Evolutionary conservation across 768 basidiomycete genomes (phyloP), one percentile per base, ranked within the genome.

Genomic region (Neoboletus magnificus): DNA sequence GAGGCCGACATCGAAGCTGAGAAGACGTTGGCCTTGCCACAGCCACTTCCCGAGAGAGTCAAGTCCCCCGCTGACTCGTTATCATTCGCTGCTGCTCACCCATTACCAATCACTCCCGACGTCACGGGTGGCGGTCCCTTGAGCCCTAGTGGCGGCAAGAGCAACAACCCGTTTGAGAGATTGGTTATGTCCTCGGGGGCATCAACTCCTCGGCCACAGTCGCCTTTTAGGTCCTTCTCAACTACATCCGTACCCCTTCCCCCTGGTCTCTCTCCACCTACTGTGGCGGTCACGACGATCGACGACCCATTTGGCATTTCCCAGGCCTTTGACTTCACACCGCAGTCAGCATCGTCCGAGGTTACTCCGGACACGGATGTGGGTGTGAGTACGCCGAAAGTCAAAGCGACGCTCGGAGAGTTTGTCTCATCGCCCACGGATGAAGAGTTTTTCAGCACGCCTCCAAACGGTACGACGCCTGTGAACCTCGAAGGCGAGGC

Each of bases 101-200:
- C 89, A 2, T 76, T 93, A 25, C 91, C 92, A 8, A 66, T 74
- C 22, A 85, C 89, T 0, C 91, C 93, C 37, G 83, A 86, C 41
- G 61, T 79, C 8, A 76, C 78, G 1, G 82, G 78, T 40, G 54
- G 59, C 46, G 46, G 43, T 32, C 81, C 85, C 7, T 63, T 74
- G 36, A 79, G 83, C 23, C 72, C 74, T 6, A 57, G 72, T 22
- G 68, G 70, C 43, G 69, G 72, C 52, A 90, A 90, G 76, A 93
- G 90, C 64, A 96, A 88, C 65, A 98, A 98, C 69, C 95, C 94
- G 4, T 98, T 98, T 65, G 93, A 91, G 56, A 77, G 87, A 44
- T 70, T 94, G 30, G 76, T 77, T 2, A 77, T 79, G 74, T 69
- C 77, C 36, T 71, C 75, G 25, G 78, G 74, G 45, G 58, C 70